These are phyloP conservation scores for Pinus taeda DNA, from an alignment of 75 land plant genomes.

Conservation along the genomic window DNA sequence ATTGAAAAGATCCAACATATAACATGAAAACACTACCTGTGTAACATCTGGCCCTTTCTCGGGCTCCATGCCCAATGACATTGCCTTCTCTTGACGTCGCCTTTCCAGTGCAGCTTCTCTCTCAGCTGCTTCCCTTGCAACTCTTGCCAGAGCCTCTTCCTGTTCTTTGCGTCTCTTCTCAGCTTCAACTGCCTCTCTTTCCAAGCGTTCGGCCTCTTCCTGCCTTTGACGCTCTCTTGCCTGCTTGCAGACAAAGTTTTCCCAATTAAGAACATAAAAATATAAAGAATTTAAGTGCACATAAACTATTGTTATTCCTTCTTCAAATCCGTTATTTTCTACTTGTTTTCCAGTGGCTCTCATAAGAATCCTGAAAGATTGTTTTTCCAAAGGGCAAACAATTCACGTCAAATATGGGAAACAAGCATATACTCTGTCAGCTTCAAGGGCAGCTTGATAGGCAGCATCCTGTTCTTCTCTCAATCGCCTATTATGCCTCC, in stretches of 20 bases:
- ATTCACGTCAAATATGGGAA: too few relatives aligned
- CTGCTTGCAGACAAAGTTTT: slow-evolving; percentile 28
- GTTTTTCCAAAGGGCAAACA: too few relatives aligned
- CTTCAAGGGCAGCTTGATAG: slow-evolving; percentile 89
- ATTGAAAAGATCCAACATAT: too few relatives aligned
- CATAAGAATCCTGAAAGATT: not conserved
- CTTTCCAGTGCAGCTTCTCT: slow-evolving; percentile 74
- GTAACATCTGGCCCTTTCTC: slow-evolving; percentile 96
- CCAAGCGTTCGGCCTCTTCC: slow-evolving; percentile 78
- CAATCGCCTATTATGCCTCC: slow-evolving; percentile 71
- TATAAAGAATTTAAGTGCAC: not conserved
- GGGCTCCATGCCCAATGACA: slow-evolving; percentile 88
- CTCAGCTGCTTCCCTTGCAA: slow-evolving; percentile 86
- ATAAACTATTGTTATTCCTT: not conserved
- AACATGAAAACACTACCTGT: slow-evolving; percentile 41
- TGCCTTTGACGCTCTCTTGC: slow-evolving; percentile 82
- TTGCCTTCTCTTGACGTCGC: slow-evolving; percentile 82
- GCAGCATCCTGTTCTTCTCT: slow-evolving; percentile 99
- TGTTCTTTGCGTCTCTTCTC: slow-evolving; percentile 79
- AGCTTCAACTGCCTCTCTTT: slow-evolving; percentile 86
- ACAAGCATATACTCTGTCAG: slow-evolving; percentile 69
- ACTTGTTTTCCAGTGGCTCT: not conserved
- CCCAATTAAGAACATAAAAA: not conserved
- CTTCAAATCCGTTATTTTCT: not conserved
- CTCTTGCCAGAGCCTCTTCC: slow-evolving; percentile 82